Evolutionary conservation across 1,284 basidiomycete species (phyloP).

Genomic region (Microbotryum intermedium): DNA sequence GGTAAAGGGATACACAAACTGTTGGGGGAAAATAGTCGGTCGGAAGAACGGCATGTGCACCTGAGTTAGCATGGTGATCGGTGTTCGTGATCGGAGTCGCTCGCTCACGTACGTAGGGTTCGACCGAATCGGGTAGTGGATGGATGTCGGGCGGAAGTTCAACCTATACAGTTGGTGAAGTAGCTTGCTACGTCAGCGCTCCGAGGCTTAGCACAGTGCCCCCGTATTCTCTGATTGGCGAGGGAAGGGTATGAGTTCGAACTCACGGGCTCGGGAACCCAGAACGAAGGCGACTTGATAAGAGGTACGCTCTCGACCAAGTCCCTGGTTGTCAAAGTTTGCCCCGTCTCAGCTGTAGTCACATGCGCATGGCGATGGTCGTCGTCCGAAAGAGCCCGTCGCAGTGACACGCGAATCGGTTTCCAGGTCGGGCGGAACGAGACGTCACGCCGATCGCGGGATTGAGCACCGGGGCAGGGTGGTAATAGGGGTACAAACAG

Average conservation of each 20-base stretch:
- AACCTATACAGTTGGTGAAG: slow-evolving; percentile 47
- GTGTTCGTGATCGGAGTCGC: neutral
- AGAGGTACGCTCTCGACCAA: slow-evolving; percentile 40
- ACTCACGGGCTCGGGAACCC: slow-evolving; percentile 66
- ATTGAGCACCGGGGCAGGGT: no score
- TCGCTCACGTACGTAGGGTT: slow-evolving; percentile 60
- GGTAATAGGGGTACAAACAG: no score
- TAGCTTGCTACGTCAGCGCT: neutral
- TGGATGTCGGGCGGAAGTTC: slow-evolving; percentile 79
- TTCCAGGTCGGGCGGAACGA: no score
- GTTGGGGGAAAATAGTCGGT: neutral
- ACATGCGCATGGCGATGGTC: no score
- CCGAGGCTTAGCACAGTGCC: neutral
- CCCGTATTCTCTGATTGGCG: neutral
- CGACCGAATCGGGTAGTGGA: slow-evolving; percentile 77
- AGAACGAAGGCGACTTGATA: slow-evolving; percentile 83
- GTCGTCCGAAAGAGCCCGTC: no score
- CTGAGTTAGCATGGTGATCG: neutral
- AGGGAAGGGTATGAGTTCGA: neutral
- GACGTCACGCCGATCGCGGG: no score
- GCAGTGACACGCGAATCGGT: no score
- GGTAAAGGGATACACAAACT: slow-evolving; percentile 92
- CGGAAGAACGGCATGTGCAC: neutral
- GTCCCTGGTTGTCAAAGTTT: no score
- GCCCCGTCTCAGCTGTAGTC: no score